Evolutionary conservation across 345 rosid genomes (phyloP), one percentile per base, ranked within the genome.

Genomic region (Arabis hirsuta): DNA sequence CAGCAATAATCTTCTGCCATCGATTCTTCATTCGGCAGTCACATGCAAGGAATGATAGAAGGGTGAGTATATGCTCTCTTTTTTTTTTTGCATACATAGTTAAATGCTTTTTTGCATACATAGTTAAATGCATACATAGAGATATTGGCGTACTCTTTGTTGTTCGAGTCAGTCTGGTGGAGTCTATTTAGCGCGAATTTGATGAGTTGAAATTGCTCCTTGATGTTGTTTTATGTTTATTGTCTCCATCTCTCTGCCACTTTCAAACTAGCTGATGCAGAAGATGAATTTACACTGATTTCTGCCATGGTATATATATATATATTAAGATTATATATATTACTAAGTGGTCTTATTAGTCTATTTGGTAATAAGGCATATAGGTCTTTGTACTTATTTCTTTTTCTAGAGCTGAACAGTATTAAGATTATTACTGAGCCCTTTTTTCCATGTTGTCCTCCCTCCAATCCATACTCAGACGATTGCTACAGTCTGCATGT

Each of bases 1-100:
- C 99, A 36, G 91, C 99, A 79, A 90, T 95, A 74, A 90, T 95
- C 62, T 95, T 95, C 81, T 95, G 97, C 77, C 97, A 95, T 55
- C 87, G 97, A 20, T 91, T 95, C 87, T 95, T 91, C 81, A 82
- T 91, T 79, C 91, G 96, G 71, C 99, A 95, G 77, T 95, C 99
- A 47, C 99, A 88, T 88, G 85, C 96, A 45, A 95, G 85, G 84
- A 91, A 91, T 77, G 99, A 95, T 71, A 84, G 93, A 82, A 82
- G 97, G 92, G 96, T 90, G 69, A 85, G 95, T 72, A 41, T 60
- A 12, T 63, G 38, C 38, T 34, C 16, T 34, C 32, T 2, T 43
- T 7, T 2, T 43, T 5, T 1, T 19, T 42, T 43, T 38, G 16
- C 4, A 0, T 26, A 13, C 29, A 16, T 44, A 38, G 67, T 45